These are phyloP conservation scores for Kazachstania taianensis DNA, from an alignment of 805 yeast species.

Conservation along the genomic window DNA sequence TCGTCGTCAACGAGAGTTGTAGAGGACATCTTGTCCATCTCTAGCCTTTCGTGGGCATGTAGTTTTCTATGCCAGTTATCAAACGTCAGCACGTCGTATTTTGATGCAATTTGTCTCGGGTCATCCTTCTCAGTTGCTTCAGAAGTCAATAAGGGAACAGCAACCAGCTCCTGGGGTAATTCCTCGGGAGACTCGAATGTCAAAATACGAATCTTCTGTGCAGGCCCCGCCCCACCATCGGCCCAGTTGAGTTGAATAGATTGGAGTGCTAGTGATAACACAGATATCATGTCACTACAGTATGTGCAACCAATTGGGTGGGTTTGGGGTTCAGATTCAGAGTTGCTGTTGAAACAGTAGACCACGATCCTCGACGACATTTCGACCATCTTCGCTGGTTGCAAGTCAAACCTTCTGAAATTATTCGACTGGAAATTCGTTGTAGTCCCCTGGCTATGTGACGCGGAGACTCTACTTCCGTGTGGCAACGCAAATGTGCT, in stretches of 20 bases:
- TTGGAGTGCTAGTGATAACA: slow-evolving; percentile 37
- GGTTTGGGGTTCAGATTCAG: slow-evolving; percentile 6
- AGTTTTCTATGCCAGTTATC: slow-evolving; percentile 62
- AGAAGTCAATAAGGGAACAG: slow-evolving; percentile 15
- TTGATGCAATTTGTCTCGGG: slow-evolving; percentile 22
- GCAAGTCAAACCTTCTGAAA: slow-evolving; percentile 76
- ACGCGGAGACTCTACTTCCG: background rate
- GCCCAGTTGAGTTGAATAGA: slow-evolving; percentile 12
- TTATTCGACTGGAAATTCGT: slow-evolving; percentile 47
- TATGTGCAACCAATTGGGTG: slow-evolving; percentile 7
- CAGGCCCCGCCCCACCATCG: background rate
- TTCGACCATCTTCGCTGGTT: slow-evolving; percentile 63
- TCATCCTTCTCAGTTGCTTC: slow-evolving; percentile 9
- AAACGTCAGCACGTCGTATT: slow-evolving; percentile 34
- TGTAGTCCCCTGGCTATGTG: slow-evolving; percentile 1
- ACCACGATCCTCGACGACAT: slow-evolving; percentile 64
- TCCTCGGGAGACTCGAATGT: slow-evolving; percentile 9
- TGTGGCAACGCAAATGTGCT: background rate
- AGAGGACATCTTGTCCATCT: slow-evolving; percentile 72
- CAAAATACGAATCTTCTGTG: slow-evolving; percentile 6
- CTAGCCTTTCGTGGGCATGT: slow-evolving; percentile 65
- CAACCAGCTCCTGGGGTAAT: slow-evolving; percentile 17
- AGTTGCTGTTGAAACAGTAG: slow-evolving; percentile 49
- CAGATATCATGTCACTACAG: slow-evolving; percentile 26
- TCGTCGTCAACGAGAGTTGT: slow-evolving; percentile 46